Base-by-base conservation (phyloP, 371 early-diverging fungal species). In the Basidiobolus meristosporus region DNA sequence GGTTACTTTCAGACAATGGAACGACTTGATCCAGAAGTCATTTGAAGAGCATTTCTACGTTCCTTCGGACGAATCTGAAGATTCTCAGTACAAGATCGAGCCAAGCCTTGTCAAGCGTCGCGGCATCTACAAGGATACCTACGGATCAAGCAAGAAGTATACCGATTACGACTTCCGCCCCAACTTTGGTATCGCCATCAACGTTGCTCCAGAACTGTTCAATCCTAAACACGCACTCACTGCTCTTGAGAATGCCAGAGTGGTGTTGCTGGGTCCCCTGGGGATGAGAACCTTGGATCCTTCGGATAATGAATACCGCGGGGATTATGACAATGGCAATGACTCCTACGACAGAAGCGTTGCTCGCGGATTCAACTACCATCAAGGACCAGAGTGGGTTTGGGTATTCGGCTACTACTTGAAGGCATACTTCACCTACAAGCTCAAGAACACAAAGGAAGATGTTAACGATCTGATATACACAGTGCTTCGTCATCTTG, bases 331-430 rank as follows among this genome's bases (percentile, higher is more conserved):
- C 54, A 97, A 97, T 51, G 61, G 65, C 37, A 78, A 97, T 50
- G 89, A 93, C 45, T 76, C 82, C 16, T 57, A 59, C 12, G 92
- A 97, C 49, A 60, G 72, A 15, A 56, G 68, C 15, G 65, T 88
- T 0, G 84, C 93, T 2, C 88, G 91, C 40, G 98, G 98, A 10
- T 81, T 78, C 57, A 97, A 97, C 51, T 97, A 97, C 51, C 96
- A 97, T 49, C 88, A 95, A 48, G 98, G 95, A 3, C 80, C 79
- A 18, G 98, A 97, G 68, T 97, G 98, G 98, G 63, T 93, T 4
- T 97, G 93, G 92, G 66, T 70, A 10, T 63, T 73, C 0, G 92
- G 91, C 0, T 90, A 76, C 60, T 92, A 75, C 55, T 60, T 91
- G 40, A 73, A 82, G 10, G 88, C 98, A 1, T 80, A 77, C 34